Percentiles rank a stretch among this genome's conserved stretches.
phyloP scores from a whole-genome alignment of 139 green algal species.

The Tetraselmis chui region DNA sequence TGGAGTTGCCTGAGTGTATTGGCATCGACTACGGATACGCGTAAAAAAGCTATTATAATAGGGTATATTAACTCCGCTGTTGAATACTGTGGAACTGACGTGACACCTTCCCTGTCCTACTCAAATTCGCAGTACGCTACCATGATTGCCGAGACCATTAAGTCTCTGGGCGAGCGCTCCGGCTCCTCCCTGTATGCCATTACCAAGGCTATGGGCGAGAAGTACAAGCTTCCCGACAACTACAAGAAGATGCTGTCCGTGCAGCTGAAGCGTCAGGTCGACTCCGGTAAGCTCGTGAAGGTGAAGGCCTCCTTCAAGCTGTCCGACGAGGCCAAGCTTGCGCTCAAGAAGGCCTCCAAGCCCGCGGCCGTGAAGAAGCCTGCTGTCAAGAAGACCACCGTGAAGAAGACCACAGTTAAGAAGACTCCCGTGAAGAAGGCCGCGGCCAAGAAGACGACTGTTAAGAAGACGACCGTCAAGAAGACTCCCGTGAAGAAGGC shows the following conservation, averaged over 20 bases:
- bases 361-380: conserved; percentile 11
- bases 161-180: conserved; percentile 64
- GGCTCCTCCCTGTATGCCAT: conserved; percentile 64
- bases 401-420: conserved; percentile 2
- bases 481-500: not conserved
- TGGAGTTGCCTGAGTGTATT: too few species aligned
- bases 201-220: conserved; percentile 66
- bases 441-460: conserved; percentile 8
- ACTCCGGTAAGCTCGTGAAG: conserved; percentile 57
- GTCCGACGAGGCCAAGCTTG: conserved; percentile 31
- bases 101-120: too few species aligned
- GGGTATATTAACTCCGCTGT: too few species aligned
- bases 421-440: conserved; percentile 20
- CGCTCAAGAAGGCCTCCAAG: conserved; percentile 34
- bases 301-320: conserved; percentile 72
- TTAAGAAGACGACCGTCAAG: conserved; percentile 10
- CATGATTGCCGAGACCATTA: conserved; percentile 64
- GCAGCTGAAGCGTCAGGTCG: conserved; percentile 41
- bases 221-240: conserved; percentile 41
- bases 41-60: too few species aligned
- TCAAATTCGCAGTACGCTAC: not conserved
- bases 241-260: conserved; percentile 50
- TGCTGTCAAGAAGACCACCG: conserved; percentile 9
- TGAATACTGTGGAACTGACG: too few species aligned
- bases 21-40: too few species aligned